phyloP scores from a whole-genome alignment of 1,284 basidiomycete genomes.

The Marasmius tenuissimus region DNA sequence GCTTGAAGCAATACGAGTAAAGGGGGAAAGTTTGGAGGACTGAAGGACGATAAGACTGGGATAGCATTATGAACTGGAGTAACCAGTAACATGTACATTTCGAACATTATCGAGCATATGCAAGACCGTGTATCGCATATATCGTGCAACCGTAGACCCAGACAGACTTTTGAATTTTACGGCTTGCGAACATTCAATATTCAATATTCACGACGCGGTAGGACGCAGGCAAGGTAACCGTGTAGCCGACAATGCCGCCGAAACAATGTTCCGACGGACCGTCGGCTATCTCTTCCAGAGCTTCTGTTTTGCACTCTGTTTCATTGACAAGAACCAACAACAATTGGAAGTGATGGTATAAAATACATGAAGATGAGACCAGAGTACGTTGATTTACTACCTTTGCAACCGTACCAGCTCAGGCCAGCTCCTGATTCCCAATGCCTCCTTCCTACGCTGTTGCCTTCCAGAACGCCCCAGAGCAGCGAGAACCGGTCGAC shows the following conservation, averaged over 20 bases:
- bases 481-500: slow-evolving; percentile 10
- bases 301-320: too few species aligned
- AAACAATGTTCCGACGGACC: neutral
- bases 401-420: too few species aligned
- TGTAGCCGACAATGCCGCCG: neutral
- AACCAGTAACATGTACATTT: neutral
- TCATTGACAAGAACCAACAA: too few species aligned
- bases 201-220: neutral
- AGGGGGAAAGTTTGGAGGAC: neutral
- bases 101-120: neutral
- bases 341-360: too few species aligned
- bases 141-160: neutral
- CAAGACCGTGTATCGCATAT: neutral
- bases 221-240: neutral
- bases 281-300: neutral
- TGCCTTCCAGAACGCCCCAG: slow-evolving; percentile 12
- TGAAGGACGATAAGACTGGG: neutral
- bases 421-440: too few species aligned
- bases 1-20: slow-evolving; percentile 21
- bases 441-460: neutral
- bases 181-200: too few species aligned
- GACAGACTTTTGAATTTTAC: neutral
- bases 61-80: neutral
- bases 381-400: too few species aligned
- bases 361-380: too few species aligned